Evolutionary conservation across 2,329 filamentous ascomycete species (phyloP), one percentile per base, ranked within the genome.

Genomic region (Exophiala bonariae): DNA sequence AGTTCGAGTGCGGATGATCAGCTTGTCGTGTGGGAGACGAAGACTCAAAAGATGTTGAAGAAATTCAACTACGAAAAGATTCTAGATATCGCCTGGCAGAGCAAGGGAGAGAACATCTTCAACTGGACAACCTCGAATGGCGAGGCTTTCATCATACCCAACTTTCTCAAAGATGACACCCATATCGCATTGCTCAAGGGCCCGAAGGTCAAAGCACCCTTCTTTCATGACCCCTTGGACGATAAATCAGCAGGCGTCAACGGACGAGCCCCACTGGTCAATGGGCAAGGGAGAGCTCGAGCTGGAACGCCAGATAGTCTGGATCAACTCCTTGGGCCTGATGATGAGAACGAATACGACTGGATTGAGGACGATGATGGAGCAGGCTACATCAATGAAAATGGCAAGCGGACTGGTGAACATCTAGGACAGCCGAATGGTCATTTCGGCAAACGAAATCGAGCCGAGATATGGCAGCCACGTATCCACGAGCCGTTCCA

Each of bases 321-420:
- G 2, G 89, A 93, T 64, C 89, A 90, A 42, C 82, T 95, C n/a
- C 76, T 96, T 2, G 81, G 81, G 1, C 76, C 59, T 62, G 83
- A 70, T 74, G 77, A 79, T 34, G 79, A 77, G 17, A 80, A 80
- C 55, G 68, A 69, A 52, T 87, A 89, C 33, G 89, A 89, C 54
- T 99, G 97, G 64, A 88, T 99, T 2, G 83, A 90, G 4, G 93
- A 99, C 60, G 93, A 99, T 55, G 93, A 99, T 63, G 91, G 91
- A 9, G 92, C 90, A 26, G 93, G 92, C 33, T 97, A 97, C 67
- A 72, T 83, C 14, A 87, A 84, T 53, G 68, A 68, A 59, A 82
- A 75, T 50, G 81, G 83, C 4, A 88, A 88, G 62, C 77, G 85
- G 38, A 70, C 75, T 16, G 78, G 75, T 54, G 73, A 65, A 23